Conservation (phyloP, 2,329 filamentous ascomycete genomes). For the Stagonosporopsis tanaceti region DNA sequence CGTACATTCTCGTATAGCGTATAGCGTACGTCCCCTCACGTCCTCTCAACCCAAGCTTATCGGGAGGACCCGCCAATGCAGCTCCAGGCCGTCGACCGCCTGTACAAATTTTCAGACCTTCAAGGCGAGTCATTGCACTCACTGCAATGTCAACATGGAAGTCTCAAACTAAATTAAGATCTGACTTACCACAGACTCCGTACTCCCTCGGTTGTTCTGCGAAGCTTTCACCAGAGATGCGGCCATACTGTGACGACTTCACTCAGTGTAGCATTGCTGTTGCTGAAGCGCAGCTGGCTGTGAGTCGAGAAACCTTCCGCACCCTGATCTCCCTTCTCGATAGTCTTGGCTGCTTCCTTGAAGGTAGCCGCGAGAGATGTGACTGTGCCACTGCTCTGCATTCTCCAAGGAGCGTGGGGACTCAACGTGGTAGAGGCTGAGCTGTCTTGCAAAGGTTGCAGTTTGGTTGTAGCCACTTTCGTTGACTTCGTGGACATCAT, state of each 20-base stretch:
- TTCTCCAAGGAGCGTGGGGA: not conserved
- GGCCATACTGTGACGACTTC: slow-evolving; percentile 28
- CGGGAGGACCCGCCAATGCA: not conserved
- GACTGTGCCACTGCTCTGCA: not conserved
- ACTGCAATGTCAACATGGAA: not conserved
- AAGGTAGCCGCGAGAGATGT: not conserved
- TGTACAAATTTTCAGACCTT: not conserved
- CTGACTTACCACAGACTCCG: not conserved
- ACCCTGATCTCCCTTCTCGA: not conserved
- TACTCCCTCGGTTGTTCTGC: not conserved
- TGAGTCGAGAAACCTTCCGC: not conserved
- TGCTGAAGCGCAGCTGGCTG: not conserved
- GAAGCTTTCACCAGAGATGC: slow-evolving; percentile 27
- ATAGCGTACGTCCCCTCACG: not conserved
- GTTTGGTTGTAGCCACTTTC: not conserved
- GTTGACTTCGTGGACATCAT: not conserved
- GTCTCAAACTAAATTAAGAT: not conserved
- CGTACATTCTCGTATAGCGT: slow-evolving; percentile 14
- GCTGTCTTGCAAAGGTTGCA: not conserved
- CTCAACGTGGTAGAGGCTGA: not conserved
- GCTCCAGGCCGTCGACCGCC: too few relatives aligned
- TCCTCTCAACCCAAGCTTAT: not conserved
- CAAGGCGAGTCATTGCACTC: not conserved
- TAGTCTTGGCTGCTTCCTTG: not conserved
- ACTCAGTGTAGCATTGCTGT: not conserved